Conservation (phyloP, 2,329 filamentous ascomycete species). For the Nothomitra cinnamomea region DNA sequence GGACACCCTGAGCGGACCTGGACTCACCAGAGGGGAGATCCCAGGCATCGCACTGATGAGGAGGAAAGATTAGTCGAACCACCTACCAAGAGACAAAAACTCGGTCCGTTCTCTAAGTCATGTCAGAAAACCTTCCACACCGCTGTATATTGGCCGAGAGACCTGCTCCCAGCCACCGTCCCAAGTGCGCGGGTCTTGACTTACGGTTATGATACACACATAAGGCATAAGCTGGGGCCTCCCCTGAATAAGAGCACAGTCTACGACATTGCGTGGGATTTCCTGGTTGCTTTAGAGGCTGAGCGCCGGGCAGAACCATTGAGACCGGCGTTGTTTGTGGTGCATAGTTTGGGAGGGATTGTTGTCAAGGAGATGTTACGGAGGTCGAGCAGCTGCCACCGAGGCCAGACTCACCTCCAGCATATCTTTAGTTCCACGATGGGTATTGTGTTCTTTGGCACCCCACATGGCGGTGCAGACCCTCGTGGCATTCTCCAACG, state of each 20-base stretch:
- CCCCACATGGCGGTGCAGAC: constrained; percentile 12
- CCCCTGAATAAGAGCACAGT: constrained; percentile 17
- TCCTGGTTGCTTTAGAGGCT: constrained; percentile 20
- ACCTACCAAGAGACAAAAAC: constrained; percentile 8
- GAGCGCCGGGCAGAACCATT: constrained; percentile 11
- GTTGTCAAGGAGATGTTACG: background rate
- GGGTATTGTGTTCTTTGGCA: constrained; percentile 17
- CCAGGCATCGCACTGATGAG: background rate
- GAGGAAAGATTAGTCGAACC: constrained; percentile 5
- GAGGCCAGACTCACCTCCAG: background rate
- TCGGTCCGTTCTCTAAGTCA: constrained; percentile 5
- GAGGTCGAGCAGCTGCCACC: constrained; percentile 1
- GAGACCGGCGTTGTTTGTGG: constrained; percentile 10
- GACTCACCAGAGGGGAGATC: constrained; percentile 6
- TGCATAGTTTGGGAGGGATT: background rate
- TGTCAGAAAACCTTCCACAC: background rate
- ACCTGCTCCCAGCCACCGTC: constrained; percentile 5
- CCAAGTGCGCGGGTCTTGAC: constrained; percentile 6
- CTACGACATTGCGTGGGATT: constrained; percentile 20
- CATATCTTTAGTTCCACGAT: background rate
- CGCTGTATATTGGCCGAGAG: constrained; percentile 7
- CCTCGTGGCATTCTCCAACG: constrained; percentile 13
- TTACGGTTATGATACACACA: constrained; percentile 9
- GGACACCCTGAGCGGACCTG: constrained; percentile 8
- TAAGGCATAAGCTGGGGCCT: constrained; percentile 9